Evolutionary conservation across 805 yeast genomes (phyloP), one percentile per base, ranked within the genome.

Genomic region (Wickerhamiella parazyma): DNA sequence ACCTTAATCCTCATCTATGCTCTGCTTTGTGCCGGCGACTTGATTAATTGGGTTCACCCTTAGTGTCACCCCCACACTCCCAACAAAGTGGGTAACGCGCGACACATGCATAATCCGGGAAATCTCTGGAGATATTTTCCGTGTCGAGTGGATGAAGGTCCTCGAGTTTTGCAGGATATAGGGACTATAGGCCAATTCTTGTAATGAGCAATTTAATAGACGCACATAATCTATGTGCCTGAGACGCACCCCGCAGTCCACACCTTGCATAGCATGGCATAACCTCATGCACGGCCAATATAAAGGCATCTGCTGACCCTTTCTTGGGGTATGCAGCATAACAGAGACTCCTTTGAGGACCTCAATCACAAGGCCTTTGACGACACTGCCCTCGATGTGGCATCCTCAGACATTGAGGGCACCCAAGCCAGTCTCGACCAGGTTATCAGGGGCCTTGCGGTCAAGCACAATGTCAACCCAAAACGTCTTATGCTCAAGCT

Each of bases 401-500:
- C 6, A 14, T 28, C 16, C 31, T 28, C 31, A n/a, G 6, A n/a
- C 31, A 7, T 28, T 8, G 34, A 28, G 26, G 9, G n/a, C 8
- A 25, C n/a, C 21, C 35, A 26, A 9, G 28, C 14, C 8, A 49
- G 16, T 11, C 31, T 28, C 3, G n/a, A 33, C 21, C 11, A 33
- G 21, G 21, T 33, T 7, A 31, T 57, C 41, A 50, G 49, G n/a
- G 48, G 42, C 18, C 52, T 73, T 7, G 78, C 77, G 1, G 51
- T 48, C 11, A 65, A 68, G 39, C 51, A 61, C 45, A 74, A 73
- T 14, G 63, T 82, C 31, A 67, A 79, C 56, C 75, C 78, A 31
- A 62, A 54, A 36, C 69, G 64, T 50, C 61, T 81, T 21, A 72
- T 73, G 73, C 64, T 74, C 69, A 80, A 79, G 53, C 65, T 78